Evolutionary conservation across 345 rosid genomes (phyloP).

Genomic region (Linum tenue): DNA sequence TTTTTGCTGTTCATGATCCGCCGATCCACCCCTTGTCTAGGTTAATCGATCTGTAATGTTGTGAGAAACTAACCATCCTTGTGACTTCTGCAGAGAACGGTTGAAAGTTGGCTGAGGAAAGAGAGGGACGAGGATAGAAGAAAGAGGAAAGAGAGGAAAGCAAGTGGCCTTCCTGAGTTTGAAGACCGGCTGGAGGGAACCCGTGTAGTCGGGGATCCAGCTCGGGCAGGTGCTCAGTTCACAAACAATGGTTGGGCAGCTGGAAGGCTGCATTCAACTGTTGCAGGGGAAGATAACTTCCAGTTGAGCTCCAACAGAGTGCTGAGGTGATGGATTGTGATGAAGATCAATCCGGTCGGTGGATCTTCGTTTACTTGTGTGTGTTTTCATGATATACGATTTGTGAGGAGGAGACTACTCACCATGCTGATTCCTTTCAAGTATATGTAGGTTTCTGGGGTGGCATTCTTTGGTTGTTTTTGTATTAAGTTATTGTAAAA

Average conservation of each 20-base stretch:
- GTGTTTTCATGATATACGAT: too few species aligned
- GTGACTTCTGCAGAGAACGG: constrained; percentile 48
- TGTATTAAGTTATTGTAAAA: too few species aligned
- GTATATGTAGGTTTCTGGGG: too few species aligned
- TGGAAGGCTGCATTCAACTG: constrained; percentile 70
- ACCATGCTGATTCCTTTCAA: too few species aligned
- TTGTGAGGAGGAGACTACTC: too few species aligned
- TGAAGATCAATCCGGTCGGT: too few species aligned
- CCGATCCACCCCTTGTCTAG: too few species aligned
- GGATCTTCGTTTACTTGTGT: too few species aligned
- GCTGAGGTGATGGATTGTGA: constrained; percentile 29
- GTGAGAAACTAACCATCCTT: too few species aligned
- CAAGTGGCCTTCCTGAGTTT: constrained; percentile 50
- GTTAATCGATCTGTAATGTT: too few species aligned
- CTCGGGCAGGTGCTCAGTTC: constrained; percentile 30
- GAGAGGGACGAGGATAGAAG: constrained; percentile 77
- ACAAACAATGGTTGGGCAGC: constrained; percentile 91
- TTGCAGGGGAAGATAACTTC: constrained; percentile 75
- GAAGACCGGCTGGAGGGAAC: constrained; percentile 53
- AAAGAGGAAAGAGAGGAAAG: constrained; percentile 66
- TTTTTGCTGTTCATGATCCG: too few species aligned
- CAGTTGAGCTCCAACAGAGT: constrained; percentile 69
- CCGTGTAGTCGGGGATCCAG: constrained; percentile 66
- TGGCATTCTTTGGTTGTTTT: too few species aligned
- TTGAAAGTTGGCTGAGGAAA: constrained; percentile 82